Conservation (phyloP, 371 early-diverging fungal species). For the Mucor indicus region DNA sequence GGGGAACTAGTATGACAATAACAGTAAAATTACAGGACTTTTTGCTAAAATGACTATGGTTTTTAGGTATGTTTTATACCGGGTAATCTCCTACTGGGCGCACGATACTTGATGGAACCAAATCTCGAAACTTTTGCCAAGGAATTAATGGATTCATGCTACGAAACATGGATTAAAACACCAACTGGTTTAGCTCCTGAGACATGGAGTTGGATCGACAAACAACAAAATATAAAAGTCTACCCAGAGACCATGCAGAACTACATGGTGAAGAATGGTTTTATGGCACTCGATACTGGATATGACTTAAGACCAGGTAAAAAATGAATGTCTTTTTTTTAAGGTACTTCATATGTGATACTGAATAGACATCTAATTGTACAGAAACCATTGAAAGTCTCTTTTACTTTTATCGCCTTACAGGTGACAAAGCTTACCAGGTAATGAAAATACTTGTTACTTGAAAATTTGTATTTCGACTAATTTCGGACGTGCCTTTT, state of each 20-base stretch:
- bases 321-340: too few species aligned
- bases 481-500: not conserved
- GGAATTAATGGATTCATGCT: conserved; percentile 41
- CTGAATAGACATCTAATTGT: too few species aligned
- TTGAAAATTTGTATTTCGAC: not conserved
- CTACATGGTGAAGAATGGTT: conserved; percentile 21
- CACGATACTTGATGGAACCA: conserved; percentile 27
- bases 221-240: conserved; percentile 11
- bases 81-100: conserved; percentile 41
- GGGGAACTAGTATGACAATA: conserved; percentile 35
- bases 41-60: too few species aligned
- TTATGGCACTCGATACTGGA: conserved; percentile 16
- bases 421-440: conserved; percentile 67
- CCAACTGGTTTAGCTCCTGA: conserved; percentile 45
- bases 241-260: conserved; percentile 28
- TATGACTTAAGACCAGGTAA: conserved; percentile 53
- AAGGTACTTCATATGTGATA: too few species aligned
- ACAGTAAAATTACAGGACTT: not conserved
- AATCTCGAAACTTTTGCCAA: conserved; percentile 20
- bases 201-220: conserved; percentile 45
- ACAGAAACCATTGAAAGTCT: conserved; percentile 76
- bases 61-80: conserved; percentile 44
- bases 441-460: conserved; percentile 2
- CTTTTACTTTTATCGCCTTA: conserved; percentile 71
- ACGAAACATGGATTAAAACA: conserved; percentile 34